Percentiles rank a stretch among this genome's conserved stretches.
phyloP scores from a whole-genome alignment of 495 filamentous ascomycete genomes.

The Lasiosphaeriaceae sp. region DNA sequence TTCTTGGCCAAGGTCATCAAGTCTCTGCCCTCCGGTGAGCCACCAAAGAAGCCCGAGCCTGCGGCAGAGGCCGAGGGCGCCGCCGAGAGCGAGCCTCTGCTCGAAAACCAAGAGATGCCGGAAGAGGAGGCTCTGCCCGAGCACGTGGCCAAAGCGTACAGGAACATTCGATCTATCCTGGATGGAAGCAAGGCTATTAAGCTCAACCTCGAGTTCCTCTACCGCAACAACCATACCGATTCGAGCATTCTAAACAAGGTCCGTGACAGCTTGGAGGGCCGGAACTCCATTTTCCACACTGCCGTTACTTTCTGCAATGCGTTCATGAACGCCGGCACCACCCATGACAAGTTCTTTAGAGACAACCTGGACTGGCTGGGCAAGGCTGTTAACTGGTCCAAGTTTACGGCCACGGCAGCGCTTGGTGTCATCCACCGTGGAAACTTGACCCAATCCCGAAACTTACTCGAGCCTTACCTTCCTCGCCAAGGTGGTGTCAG shows the following conservation, averaged over 20 bases:
- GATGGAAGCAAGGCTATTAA: slow-evolving; percentile 88
- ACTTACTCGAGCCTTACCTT: slow-evolving; percentile 91
- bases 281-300: slow-evolving; percentile 98
- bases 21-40: slow-evolving; percentile 62
- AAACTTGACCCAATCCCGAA: slow-evolving; percentile 87
- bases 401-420: slow-evolving; percentile 96
- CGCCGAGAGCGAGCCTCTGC: slow-evolving; percentile 43
- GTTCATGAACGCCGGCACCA: slow-evolving; percentile 99
- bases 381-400: slow-evolving; percentile 99
- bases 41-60: slow-evolving; percentile 48
- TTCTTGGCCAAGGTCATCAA: slow-evolving; percentile 88
- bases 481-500: slow-evolving; percentile 66
- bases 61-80: slow-evolving; percentile 47
- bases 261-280: slow-evolving; percentile 86
- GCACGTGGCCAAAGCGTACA: slow-evolving; percentile 58
- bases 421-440: slow-evolving; percentile 95
- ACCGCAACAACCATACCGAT: slow-evolving; percentile 82
- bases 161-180: slow-evolving; percentile 79
- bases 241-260: slow-evolving; percentile 90
- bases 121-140: slow-evolving; percentile 42
- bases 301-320: slow-evolving; percentile 96
- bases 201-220: slow-evolving; percentile 93
- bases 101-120: slow-evolving; percentile 31
- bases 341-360: slow-evolving; percentile 94
- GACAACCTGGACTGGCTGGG: slow-evolving; percentile 98